Conservation (phyloP, 176 grass and related monocot species). For the Zea mays region DNA sequence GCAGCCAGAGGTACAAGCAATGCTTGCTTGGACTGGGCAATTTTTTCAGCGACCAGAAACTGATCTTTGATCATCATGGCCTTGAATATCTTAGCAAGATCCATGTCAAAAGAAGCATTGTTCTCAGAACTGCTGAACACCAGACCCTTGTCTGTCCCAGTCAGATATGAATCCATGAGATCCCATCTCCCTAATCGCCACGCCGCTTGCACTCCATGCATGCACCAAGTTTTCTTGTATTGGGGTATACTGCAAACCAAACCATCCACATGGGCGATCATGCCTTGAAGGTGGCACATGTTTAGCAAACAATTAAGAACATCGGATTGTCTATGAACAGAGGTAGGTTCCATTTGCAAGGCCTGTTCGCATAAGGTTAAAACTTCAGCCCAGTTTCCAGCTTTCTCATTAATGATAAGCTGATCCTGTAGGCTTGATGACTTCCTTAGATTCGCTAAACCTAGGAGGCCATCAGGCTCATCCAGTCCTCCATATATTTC, state of each 20-base stretch:
- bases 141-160: conserved; percentile 59
- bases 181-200: conserved; percentile 98
- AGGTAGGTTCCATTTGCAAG: conserved; percentile 86
- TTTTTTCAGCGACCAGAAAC: conserved; percentile 75
- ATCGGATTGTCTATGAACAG: conserved; percentile 94
- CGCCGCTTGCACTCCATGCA: conserved; percentile 93
- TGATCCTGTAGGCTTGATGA: conserved; percentile 93
- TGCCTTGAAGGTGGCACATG: conserved; percentile 95
- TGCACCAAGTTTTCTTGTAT: conserved; percentile 89
- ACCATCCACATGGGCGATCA: conserved; percentile 96
- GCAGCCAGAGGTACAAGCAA: conserved; percentile 88
- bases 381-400: conserved; percentile 95
- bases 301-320: conserved; percentile 95
- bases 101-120: conserved; percentile 92
- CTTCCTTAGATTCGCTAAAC: conserved; percentile 84
- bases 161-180: conserved; percentile 92
- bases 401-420: conserved; percentile 93
- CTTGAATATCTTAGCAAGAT: conserved; percentile 94
- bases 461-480: conserved; percentile 87
- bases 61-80: conserved; percentile 94
- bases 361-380: conserved; percentile 91
- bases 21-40: conserved; percentile 80
- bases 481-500: conserved; percentile 98
- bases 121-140: conserved; percentile 59
- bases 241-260: conserved; percentile 74